Conservation (phyloP, 2,329 filamentous ascomycete genomes). For the Aspergillus sp. region DNA sequence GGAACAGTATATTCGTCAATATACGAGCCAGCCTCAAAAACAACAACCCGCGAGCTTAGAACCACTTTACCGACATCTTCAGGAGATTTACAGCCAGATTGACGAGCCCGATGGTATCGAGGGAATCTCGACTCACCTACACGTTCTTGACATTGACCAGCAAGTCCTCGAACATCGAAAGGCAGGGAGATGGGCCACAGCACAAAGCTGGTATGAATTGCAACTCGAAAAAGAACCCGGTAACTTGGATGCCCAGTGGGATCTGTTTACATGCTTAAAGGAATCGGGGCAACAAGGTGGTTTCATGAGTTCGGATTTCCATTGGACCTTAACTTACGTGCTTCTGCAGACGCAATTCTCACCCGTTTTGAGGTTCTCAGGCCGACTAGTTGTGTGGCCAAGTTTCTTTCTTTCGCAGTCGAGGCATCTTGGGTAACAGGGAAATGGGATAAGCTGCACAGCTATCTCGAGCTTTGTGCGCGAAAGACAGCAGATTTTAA, state of each 20-base stretch:
- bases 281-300: conserved; percentile 93
- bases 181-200: conserved; percentile 88
- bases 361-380: conserved; percentile 81
- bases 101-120: conserved; percentile 97
- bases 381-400: conserved; percentile 53
- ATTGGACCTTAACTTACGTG: neutral
- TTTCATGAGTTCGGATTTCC: conserved; percentile 19
- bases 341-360: conserved; percentile 68
- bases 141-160: conserved; percentile 85
- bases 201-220: conserved; percentile 97
- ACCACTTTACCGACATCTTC: conserved; percentile 72
- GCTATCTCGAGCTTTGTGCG: conserved; percentile 55
- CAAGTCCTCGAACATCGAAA: conserved; percentile 92
- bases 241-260: conserved; percentile 74
- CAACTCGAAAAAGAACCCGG: conserved; percentile 76
- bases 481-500: conserved; percentile 68
- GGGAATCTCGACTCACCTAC: conserved; percentile 84
- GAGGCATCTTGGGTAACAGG: conserved; percentile 91
- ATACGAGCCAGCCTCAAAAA: conserved; percentile 44
- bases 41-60: conserved; percentile 56
- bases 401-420: conserved; percentile 76
- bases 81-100: conserved; percentile 94
- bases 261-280: conserved; percentile 82
- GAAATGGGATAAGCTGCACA: conserved; percentile 73
- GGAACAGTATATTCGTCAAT: conserved; percentile 79